A percentile compares a stretch with the other conserved stretches of the same genome.
Evolutionary conservation across 305 asterid genomes (phyloP).

Genomic region (Fraxinus velutina): DNA sequence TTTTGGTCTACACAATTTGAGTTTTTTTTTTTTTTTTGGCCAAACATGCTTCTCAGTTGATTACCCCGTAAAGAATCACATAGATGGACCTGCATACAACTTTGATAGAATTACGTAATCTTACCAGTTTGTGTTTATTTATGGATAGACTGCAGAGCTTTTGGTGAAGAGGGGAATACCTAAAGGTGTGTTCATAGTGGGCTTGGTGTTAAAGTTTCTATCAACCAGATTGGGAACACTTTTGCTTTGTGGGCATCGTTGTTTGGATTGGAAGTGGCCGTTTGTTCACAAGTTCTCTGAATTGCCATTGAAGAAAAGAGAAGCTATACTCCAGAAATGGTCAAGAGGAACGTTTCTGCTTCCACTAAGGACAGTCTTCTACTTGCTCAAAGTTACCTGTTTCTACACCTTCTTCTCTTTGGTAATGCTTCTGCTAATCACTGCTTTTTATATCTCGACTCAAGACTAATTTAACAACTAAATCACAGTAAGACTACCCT

Average conservation of each 20-base stretch:
- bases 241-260: constrained; percentile 59
- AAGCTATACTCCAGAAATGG: constrained; percentile 67
- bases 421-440: constrained; percentile 34
- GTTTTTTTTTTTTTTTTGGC: neutral
- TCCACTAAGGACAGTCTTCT: constrained; percentile 55
- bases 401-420: constrained; percentile 55
- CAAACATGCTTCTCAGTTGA: neutral
- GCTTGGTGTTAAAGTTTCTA: constrained; percentile 42
- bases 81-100: neutral
- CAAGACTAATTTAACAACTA: neutral
- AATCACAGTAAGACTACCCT: neutral
- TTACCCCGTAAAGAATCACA: neutral
- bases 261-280: constrained; percentile 69
- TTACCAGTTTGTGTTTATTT: neutral
- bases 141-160: constrained; percentile 58
- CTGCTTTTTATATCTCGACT: neutral
- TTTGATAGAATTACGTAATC: neutral
- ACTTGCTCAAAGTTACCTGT: constrained; percentile 41
- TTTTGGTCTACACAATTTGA: neutral
- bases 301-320: constrained; percentile 56
- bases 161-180: constrained; percentile 43
- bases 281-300: constrained; percentile 61
- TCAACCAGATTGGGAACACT: constrained; percentile 74
- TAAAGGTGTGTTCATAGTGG: constrained; percentile 47
- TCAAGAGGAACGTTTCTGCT: constrained; percentile 44